Evolutionary conservation across 2,329 filamentous ascomycete species (phyloP).

Genomic region (Phaeosphaeria sp.): DNA sequence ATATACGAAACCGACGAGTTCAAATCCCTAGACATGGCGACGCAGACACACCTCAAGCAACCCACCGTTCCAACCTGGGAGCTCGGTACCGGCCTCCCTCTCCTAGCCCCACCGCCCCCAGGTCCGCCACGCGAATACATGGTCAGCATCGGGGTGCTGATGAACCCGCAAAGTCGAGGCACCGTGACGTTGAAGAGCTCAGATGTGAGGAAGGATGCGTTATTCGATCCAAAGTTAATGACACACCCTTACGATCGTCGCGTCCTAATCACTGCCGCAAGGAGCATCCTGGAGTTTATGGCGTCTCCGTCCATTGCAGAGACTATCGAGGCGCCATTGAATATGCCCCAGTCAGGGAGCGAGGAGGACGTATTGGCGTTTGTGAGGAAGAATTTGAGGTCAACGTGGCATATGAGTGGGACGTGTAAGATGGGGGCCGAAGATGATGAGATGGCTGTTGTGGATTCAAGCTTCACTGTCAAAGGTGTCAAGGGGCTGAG

Average conservation of each 20-base stretch:
- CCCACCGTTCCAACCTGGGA: slow-evolving; percentile 4
- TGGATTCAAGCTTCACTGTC: background rate
- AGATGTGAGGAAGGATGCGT: background rate
- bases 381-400: slow-evolving; percentile 1
- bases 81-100: slow-evolving; percentile 1
- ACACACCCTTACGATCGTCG: slow-evolving; percentile 2
- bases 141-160: slow-evolving; percentile 3
- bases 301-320: background rate
- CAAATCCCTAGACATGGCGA: background rate
- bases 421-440: slow-evolving; percentile 5
- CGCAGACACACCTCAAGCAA: background rate
- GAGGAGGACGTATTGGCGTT: slow-evolving; percentile 2
- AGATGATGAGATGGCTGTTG: slow-evolving; percentile 1
- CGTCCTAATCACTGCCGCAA: background rate
- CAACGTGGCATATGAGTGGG: slow-evolving; percentile 3
- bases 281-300: background rate
- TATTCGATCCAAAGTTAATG: slow-evolving; percentile 4
- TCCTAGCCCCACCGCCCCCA: slow-evolving; percentile 2
- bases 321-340: background rate
- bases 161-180: slow-evolving; percentile 7
- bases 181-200: background rate
- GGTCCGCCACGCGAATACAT: slow-evolving; percentile 4
- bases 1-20: slow-evolving; percentile 3
- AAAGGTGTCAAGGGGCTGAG: background rate
- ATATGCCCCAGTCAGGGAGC: slow-evolving; percentile 1